Evolutionary conservation across 345 rosid genomes (phyloP), one percentile per base, ranked within the genome.

Genomic region (Citrus medica): DNA sequence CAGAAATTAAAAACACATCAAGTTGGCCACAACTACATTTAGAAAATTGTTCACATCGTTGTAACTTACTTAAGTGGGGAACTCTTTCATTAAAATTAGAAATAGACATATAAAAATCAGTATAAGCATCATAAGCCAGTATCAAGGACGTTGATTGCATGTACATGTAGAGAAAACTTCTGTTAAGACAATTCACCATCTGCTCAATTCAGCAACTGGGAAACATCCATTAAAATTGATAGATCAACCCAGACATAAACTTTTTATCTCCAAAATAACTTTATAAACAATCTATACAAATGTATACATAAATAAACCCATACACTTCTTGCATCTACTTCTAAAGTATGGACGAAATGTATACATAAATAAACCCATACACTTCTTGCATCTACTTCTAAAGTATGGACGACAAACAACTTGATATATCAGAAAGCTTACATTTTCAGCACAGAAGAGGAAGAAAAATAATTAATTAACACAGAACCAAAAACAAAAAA

Each of bases 1-100:
- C 58, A 59, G 16, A 61, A 74, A 40, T 60, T 3, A 21, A 24
- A 61, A 60, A 74, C 42, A 19, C 48, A 64, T 48, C 48, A 75
- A 46, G 61, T 46, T 75, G 32, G 38, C 62, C 13, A 35, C 10
- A 42, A 32, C 51, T 32, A 46, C 22, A 53, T 30, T 64, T 30
- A 32, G 70, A 75, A 1, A 62, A 22, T 13, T 9, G 25, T 32
- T 8, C 13, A 32, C 98, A 95, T 84, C 98, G 81, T 95, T 95
- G 68, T n/a, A 40, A 42, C 37, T 60, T n/a, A 35, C 55, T 59
- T 59, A 1, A 16, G 38, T 7, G 35, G n/a, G 19, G 19, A 61
- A 60, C 6, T 59, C 42, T 25, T 27, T 74, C 16, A 60, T 13
- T 27, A 40, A 38, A 74, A 60, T 13, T n/a, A n/a, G 40, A 58